These are phyloP conservation scores for Scedosporium boydii DNA, from an alignment of 2,329 filamentous ascomycete species.

Conservation along the genomic window DNA sequence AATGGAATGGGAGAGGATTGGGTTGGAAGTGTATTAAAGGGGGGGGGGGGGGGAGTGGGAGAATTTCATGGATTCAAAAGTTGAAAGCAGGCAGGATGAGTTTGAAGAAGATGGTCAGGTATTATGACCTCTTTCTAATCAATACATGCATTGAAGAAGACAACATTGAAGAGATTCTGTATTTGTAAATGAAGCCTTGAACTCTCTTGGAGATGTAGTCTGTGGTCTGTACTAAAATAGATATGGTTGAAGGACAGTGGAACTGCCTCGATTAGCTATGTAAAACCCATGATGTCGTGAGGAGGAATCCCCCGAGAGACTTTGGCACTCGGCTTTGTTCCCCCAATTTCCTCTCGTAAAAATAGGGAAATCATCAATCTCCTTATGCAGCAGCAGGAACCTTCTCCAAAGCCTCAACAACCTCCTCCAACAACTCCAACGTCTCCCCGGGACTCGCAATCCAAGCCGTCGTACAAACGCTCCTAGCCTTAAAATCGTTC, in stretches of 20 bases:
- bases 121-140: neutral
- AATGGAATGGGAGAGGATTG: neutral
- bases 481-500: slow-evolving; percentile 92
- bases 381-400: neutral
- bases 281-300: too few relatives aligned
- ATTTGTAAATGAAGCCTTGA: neutral
- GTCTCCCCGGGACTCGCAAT: slow-evolving; percentile 90
- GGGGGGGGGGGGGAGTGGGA: too few relatives aligned
- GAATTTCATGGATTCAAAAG: neutral
- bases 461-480: slow-evolving; percentile 93
- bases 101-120: neutral
- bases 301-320: too few relatives aligned
- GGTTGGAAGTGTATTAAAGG: neutral
- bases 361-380: too few relatives aligned
- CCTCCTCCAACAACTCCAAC: slow-evolving; percentile 77
- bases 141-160: neutral
- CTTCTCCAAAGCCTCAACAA: slow-evolving; percentile 37
- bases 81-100: neutral
- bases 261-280: too few relatives aligned
- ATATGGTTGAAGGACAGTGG: too few relatives aligned
- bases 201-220: too few relatives aligned
- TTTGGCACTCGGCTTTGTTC: too few relatives aligned
- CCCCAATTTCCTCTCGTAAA: too few relatives aligned
- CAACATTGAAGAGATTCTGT: neutral
- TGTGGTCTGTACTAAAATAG: too few relatives aligned